Evolutionary conservation across 495 filamentous ascomycete genomes (phyloP), one percentile per base, ranked within the genome.

Genomic region (Penicillium dipodomyicola): DNA sequence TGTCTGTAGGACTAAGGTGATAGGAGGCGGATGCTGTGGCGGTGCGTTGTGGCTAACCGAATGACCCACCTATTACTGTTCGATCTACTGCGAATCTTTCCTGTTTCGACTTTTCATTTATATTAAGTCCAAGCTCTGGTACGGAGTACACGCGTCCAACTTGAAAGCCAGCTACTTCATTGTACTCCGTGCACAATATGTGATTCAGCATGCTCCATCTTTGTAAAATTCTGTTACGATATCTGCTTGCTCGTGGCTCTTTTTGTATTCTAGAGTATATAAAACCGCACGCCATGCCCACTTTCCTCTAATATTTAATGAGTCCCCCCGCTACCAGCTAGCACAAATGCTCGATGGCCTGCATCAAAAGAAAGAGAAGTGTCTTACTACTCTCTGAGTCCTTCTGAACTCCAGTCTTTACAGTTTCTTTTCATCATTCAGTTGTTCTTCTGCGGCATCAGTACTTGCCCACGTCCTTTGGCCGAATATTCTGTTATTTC

Each of bases 1-100:
- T 54, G 45, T 57, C 44, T 51, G 42, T 22, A 33, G 56, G 58
- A 56, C 39, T 56, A 46, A 57, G 46, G 51, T 62, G 67, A 67
- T 65, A 69, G 65, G 64, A 58, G 60, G 45, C 45, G 45, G 17
- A 33, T 33, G 42, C 17, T 62, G 67, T 67, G 67, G 62, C 64
- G 59, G 64, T 69, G 67, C 60, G 4, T 4, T 27, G 50, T 40
- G 39, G 50, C 50, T 30, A 14, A 52, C 30, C 52, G 52, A 42
- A 54, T 54, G 22, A 12, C 17, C 45, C 52, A 19, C 43, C 20
- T 22, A 37, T 23, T 27, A 39, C 49, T 49, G 30, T 52, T 41
- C 32, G 50, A 52, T 52, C 50, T 32, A 14, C 50, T 42, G 39
- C 8, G 25, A 32, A 52, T 43, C 17, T 52, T 52, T 32, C 50